phyloP scores from a whole-genome alignment of 75 land plant species.

The Chamaecyparis obtusa region DNA sequence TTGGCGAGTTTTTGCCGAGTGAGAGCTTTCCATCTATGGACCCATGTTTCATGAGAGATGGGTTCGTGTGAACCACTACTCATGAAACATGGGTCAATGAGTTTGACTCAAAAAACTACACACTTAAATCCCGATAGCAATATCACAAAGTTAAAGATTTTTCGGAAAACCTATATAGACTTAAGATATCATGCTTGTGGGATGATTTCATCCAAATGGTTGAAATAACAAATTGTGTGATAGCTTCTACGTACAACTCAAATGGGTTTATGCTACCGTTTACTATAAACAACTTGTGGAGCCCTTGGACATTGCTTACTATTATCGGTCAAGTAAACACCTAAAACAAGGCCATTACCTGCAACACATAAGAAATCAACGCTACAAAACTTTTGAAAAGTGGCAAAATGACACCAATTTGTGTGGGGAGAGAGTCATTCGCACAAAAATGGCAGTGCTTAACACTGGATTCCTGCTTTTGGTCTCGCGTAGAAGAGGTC shows the following conservation, averaged over 20 bases:
- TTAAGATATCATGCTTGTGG: slow-evolving; percentile 47
- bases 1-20: too few species aligned
- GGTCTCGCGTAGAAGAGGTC: slow-evolving; percentile 63
- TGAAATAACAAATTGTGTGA: slow-evolving; percentile 40
- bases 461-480: slow-evolving; percentile 66
- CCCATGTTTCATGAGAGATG: too few species aligned
- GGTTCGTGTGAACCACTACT: too few species aligned
- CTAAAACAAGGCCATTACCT: slow-evolving; percentile 35
- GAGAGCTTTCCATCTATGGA: too few species aligned
- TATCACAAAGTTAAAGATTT: too few species aligned
- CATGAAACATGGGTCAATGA: too few species aligned
- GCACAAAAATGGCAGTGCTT: slow-evolving; percentile 39
- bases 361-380: slow-evolving; percentile 25
- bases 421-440: slow-evolving; percentile 10
- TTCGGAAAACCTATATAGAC: slow-evolving; percentile 33
- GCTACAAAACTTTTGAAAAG: slow-evolving; percentile 42
- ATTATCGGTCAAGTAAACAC: slow-evolving; percentile 34
- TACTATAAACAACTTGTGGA: slow-evolving; percentile 57
- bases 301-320: slow-evolving; percentile 65
- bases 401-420: slow-evolving; percentile 37
- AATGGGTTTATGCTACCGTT: slow-evolving; percentile 44
- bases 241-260: slow-evolving; percentile 28
- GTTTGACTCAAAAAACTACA: too few species aligned
- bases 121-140: too few species aligned
- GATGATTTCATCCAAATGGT: slow-evolving; percentile 36